These are phyloP conservation scores for Solanum gandarillasii DNA, from an alignment of 257 asterid species.

Conservation along the genomic window DNA sequence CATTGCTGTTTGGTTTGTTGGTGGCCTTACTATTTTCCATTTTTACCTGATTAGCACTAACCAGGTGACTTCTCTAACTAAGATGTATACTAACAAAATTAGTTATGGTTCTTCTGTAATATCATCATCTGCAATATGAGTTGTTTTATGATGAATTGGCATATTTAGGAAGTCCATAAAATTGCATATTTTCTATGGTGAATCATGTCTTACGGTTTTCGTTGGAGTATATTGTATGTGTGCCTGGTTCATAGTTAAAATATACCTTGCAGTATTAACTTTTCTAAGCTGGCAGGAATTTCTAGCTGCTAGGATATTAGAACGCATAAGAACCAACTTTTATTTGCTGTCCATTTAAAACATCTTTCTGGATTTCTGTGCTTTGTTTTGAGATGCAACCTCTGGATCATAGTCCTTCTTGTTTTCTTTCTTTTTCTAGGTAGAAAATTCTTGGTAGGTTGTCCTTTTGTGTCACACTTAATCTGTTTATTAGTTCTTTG, in stretches of 20 bases:
- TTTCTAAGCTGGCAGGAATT: neutral
- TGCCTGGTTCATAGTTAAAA: neutral
- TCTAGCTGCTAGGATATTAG: neutral
- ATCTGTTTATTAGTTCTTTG: neutral
- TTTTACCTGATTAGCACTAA: conserved; percentile 71
- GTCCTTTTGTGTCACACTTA: neutral
- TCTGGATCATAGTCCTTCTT: neutral
- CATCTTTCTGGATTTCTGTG: neutral
- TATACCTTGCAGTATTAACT: neutral
- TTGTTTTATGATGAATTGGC: neutral
- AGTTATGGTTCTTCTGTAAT: neutral
- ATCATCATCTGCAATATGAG: neutral
- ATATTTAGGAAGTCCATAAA: neutral
- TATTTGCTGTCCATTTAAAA: neutral
- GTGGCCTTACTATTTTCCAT: conserved; percentile 81
- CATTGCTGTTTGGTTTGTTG: conserved; percentile 83
- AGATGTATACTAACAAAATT: neutral
- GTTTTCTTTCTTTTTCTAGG: neutral
- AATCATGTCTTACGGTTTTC: neutral
- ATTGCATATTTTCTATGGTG: neutral
- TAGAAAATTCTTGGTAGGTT: neutral
- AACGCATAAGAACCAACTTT: neutral
- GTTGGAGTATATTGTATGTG: neutral
- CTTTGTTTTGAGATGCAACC: neutral
- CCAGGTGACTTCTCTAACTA: conserved; percentile 18